These are phyloP conservation scores for Clohesyomyces aquaticus DNA, from an alignment of 495 filamentous ascomycete genomes.

Conservation along the genomic window DNA sequence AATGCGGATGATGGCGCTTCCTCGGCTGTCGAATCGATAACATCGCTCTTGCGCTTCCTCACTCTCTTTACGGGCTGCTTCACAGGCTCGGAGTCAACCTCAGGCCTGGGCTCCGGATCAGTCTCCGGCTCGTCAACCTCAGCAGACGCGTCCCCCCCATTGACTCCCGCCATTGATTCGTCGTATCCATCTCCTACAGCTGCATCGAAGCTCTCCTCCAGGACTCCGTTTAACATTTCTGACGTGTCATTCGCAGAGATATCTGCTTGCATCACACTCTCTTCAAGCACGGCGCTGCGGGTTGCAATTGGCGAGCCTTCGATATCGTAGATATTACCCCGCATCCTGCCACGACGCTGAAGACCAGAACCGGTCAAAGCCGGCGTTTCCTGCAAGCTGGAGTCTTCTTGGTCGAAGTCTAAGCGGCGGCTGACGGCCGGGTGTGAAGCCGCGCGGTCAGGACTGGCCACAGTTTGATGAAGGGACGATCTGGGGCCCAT, in stretches of 20 bases:
- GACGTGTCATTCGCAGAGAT: conserved; percentile 25
- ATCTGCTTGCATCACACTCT: conserved; percentile 35
- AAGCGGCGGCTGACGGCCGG: conserved; percentile 49
- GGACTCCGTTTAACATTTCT: conserved; percentile 10
- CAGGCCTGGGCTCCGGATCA: conserved; percentile 4
- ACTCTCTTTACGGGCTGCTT: conserved; percentile 23
- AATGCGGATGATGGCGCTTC: neutral
- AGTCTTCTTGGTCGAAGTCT: conserved; percentile 46
- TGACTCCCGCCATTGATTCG: conserved; percentile 8
- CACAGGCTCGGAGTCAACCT: conserved; percentile 1
- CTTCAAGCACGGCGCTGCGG: conserved; percentile 21
- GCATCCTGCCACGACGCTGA: conserved; percentile 4
- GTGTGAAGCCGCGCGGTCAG: conserved; percentile 32
- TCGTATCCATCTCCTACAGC: conserved; percentile 22
- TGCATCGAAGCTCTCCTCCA: conserved; percentile 20
- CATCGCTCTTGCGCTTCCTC: conserved; percentile 35
- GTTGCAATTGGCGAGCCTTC: conserved; percentile 24
- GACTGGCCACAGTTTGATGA: conserved; percentile 4
- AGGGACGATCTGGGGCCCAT: conserved; percentile 45
- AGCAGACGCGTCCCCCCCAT: conserved; percentile 1
- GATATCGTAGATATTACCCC: conserved; percentile 30
- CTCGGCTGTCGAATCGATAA: conserved; percentile 11
- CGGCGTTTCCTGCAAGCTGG: conserved; percentile 34
- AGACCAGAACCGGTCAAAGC: conserved; percentile 17
- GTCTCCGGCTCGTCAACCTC: conserved; percentile 17